These are phyloP conservation scores for Rosa multiflora DNA, from an alignment of 306 rosid species.

Conservation along the genomic window DNA sequence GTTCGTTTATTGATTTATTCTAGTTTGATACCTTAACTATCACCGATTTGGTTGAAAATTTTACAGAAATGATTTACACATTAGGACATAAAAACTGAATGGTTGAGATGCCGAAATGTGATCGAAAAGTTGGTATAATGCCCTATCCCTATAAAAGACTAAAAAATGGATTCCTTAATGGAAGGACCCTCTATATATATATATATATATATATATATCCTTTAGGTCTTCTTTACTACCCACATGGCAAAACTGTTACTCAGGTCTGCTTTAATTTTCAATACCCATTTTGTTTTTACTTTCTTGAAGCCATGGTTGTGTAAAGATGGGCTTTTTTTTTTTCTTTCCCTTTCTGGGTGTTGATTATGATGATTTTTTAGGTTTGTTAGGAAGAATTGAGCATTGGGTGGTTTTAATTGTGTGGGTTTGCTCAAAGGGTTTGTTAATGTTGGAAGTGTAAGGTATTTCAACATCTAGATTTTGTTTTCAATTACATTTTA, in stretches of 20 bases:
- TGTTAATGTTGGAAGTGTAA: conserved; percentile 9
- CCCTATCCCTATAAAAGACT: too few species aligned
- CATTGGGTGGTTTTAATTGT: not conserved
- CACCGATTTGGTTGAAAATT: too few species aligned
- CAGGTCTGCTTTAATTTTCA: conserved; percentile 47
- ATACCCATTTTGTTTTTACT: not conserved
- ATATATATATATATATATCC: conserved; percentile 24
- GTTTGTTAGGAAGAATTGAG: conserved; percentile 14
- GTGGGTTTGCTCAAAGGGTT: not conserved
- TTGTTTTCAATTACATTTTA: not conserved
- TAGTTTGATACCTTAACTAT: too few species aligned
- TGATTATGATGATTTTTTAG: conserved; percentile 22
- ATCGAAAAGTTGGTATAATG: too few species aligned
- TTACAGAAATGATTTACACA: too few species aligned
- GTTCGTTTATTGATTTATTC: too few species aligned
- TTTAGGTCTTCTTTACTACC: conserved; percentile 78
- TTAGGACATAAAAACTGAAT: too few species aligned
- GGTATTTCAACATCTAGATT: not conserved
- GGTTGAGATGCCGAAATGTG: too few species aligned
- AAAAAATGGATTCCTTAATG: too few species aligned
- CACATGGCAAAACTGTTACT: conserved; percentile 82
- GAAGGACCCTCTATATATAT: too few species aligned
- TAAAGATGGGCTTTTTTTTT: not conserved
- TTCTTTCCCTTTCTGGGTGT: not conserved
- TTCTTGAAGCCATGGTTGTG: not conserved